Evolutionary conservation across 768 basidiomycete species (phyloP).

Genomic region (Boletus tylopilopsis): DNA sequence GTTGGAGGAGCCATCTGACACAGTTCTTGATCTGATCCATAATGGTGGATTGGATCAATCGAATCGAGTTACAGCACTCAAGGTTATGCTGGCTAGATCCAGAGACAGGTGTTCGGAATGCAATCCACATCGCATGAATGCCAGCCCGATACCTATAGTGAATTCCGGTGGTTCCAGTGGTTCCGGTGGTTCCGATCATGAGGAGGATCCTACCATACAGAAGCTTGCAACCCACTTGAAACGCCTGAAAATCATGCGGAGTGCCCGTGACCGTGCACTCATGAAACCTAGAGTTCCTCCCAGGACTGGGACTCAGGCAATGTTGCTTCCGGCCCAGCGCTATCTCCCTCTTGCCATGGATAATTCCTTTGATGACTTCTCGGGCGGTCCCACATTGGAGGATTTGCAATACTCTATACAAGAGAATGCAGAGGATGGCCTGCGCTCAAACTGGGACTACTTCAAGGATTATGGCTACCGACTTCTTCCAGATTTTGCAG

Average conservation of each 20-base stretch:
- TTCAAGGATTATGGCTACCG: constrained; percentile 7
- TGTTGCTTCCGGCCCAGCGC: too few species aligned
- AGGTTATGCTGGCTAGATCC: neutral
- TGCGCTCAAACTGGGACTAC: constrained; percentile 1
- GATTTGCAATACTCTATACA: too few species aligned
- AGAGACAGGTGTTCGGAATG: constrained; percentile 3
- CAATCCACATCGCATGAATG: neutral
- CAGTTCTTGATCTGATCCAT: neutral
- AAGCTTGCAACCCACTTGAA: too few species aligned
- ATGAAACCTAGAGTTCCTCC: too few species aligned
- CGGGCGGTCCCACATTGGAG: too few species aligned
- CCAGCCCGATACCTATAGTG: too few species aligned
- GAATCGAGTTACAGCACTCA: neutral
- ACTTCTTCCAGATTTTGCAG: constrained; percentile 1
- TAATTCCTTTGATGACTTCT: neutral
- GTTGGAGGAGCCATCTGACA: constrained; percentile 1
- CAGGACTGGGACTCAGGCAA: too few species aligned
- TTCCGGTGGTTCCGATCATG: neutral
- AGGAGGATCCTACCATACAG: neutral
- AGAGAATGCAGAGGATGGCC: neutral
- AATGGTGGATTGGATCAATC: constrained; percentile 1
- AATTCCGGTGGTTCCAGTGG: neutral
- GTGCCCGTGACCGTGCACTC: too few species aligned
- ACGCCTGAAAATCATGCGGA: too few species aligned
- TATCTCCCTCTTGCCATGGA: too few species aligned